Evolutionary conservation across 2,329 filamentous ascomycete species (phyloP).

Genomic region (Diatrype stigma): DNA sequence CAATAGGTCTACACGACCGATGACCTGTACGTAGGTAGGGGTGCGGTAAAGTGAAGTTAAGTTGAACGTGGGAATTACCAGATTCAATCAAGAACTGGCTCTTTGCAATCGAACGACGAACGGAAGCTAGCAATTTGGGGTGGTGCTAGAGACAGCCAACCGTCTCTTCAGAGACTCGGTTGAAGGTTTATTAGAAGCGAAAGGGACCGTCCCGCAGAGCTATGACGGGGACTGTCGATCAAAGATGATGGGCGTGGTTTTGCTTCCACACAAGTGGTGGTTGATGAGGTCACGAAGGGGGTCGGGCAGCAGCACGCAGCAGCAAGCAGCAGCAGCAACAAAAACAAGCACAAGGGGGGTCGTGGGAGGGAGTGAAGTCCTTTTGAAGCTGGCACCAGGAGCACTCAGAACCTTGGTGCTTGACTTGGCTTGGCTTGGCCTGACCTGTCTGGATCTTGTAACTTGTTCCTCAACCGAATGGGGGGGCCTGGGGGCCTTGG

Average conservation of each 20-base stretch:
- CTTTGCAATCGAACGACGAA: conserved; percentile 8
- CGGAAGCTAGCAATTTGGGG: conserved; percentile 1
- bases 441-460: too few relatives aligned
- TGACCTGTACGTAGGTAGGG: conserved; percentile 3
- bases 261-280: conserved; percentile 14
- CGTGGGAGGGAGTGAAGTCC: background rate
- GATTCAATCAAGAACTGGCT: conserved; percentile 32
- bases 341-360: conserved; percentile 5
- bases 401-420: background rate
- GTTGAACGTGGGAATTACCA: conserved; percentile 17
- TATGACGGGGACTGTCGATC: background rate
- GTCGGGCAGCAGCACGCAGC: conserved; percentile 12
- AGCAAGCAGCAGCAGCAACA: conserved; percentile 12
- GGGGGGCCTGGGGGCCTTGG: background rate
- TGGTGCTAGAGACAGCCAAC: conserved; percentile 2
- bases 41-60: background rate
- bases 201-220: background rate
- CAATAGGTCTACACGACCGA: background rate
- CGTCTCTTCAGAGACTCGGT: background rate
- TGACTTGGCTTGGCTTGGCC: background rate
- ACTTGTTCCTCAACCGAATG: background rate
- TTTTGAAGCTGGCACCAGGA: background rate
- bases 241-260: conserved; percentile 3
- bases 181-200: background rate
- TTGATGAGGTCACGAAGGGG: conserved; percentile 22